Base-by-base conservation (phyloP, 179 eudicot species). In the Vitellaria paradoxa region DNA sequence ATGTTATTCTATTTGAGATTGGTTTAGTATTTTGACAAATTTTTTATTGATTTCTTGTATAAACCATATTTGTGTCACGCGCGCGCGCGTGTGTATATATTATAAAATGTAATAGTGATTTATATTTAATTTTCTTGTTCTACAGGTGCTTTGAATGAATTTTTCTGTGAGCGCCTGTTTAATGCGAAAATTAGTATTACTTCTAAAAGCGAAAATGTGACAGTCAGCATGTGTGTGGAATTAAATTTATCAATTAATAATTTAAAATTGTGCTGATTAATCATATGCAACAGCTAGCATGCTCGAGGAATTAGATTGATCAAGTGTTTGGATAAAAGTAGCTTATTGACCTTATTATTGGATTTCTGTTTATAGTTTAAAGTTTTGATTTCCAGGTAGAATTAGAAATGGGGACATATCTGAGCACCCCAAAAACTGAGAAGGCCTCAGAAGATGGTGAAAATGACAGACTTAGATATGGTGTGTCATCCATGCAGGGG, bases 401-500 rank as follows among this genome's bases (percentile, higher is more conserved):
- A 30, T 2, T 62, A 8, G 59, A n/a, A 17, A 91, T 91, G 97
- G 97, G 97, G 65, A 80, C 87, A 60, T 90, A 91, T 79, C 85
- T 91, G n/a, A 90, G 92, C 81, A 82, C 84, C 65, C 97, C 97
- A 42, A 90, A 84, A 77, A 88, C 92, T 50, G 90, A 87, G 47
- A 91, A 90, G 84, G 70, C 50, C 14, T 90, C 93, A n/a, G 91
- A 87, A 79, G 93, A 87, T 82, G 93, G 91, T 69, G 97, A 85
- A 75, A 90, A 88, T 78, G 80, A 72, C 65, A 83, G 82, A 76
- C 86, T 90, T 68, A 84, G 88, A 77, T 91, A 87, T 85, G 97
- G 97, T 40, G 46, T 88, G 63, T 90, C 96, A 47, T 88, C 91
- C 72, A 91, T 91, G 96, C 93, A 89, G 81, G 96, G 96, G 1